A percentile compares a stretch with the other conserved stretches of the same genome.
Evolutionary conservation across 768 basidiomycete genomes (phyloP).

Genomic region (Podaxis carcinomalis): DNA sequence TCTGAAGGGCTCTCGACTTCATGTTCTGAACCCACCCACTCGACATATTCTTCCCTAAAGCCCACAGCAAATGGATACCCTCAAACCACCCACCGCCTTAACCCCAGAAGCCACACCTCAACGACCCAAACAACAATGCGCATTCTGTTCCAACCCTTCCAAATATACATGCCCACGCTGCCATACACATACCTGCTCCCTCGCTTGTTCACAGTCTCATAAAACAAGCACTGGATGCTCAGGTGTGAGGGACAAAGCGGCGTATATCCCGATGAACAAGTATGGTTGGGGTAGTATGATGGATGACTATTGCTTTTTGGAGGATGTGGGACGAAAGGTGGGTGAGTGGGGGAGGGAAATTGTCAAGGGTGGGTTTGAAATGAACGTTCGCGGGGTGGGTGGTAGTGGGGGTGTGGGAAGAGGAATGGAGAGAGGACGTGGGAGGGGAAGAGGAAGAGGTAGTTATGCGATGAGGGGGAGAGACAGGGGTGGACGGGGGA

Average conservation of each 20-base stretch:
- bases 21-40: background rate
- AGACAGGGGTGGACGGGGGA: constrained; percentile 26
- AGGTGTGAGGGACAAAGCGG: constrained; percentile 68
- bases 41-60: background rate
- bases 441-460: constrained; percentile 23
- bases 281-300: constrained; percentile 87
- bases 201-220: constrained; percentile 64
- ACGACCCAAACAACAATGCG: constrained; percentile 9
- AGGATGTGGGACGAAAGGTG: constrained; percentile 76
- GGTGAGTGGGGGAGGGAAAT: constrained; percentile 72
- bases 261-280: constrained; percentile 76
- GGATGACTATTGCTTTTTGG: constrained; percentile 84
- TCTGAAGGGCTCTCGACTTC: background rate
- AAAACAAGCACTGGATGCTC: constrained; percentile 59
- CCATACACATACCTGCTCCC: constrained; percentile 65
- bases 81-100: background rate
- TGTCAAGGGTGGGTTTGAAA: constrained; percentile 50
- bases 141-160: constrained; percentile 25
- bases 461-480: constrained; percentile 17
- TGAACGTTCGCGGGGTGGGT: constrained; percentile 16
- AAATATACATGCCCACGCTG: constrained; percentile 85
- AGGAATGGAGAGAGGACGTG: constrained; percentile 22
- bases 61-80: background rate
- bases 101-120: background rate
- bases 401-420: constrained; percentile 15